A percentile compares a stretch with the other conserved stretches of the same genome.
Evolutionary conservation across 371 early-diverging fungal genomes (phyloP).

Genomic region (Basidiobolus meristosporus): DNA sequence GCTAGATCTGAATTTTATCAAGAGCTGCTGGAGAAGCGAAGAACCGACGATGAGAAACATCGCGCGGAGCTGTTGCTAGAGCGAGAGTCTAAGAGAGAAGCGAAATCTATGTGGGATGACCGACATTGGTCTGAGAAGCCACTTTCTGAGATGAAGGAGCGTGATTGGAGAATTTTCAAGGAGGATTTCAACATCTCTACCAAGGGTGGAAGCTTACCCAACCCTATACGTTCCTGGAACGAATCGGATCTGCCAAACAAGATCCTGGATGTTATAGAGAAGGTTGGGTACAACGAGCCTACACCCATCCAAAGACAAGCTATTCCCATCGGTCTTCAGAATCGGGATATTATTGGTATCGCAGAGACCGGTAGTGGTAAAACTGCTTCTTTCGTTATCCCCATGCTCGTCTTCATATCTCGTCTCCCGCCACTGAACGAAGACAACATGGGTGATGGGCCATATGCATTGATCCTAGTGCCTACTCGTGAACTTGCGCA

Average conservation of each 20-base stretch:
- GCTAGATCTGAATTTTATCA: slow-evolving; percentile 49
- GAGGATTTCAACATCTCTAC: slow-evolving; percentile 91
- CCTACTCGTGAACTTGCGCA: slow-evolving; percentile 94
- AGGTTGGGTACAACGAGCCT: slow-evolving; percentile 81
- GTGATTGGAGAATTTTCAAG: slow-evolving; percentile 97
- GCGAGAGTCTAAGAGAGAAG: slow-evolving; percentile 38
- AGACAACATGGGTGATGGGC: slow-evolving; percentile 63
- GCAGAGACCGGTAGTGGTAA: slow-evolving; percentile 97
- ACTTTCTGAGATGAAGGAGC: slow-evolving; percentile 76
- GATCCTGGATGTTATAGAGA: slow-evolving; percentile 45
- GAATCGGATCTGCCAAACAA: slow-evolving; percentile 55
- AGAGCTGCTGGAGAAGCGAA: slow-evolving; percentile 36
- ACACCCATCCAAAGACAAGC: slow-evolving; percentile 97
- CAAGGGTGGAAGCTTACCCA: slow-evolving; percentile 83
- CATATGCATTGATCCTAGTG: slow-evolving; percentile 83
- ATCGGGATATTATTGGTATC: slow-evolving; percentile 92
- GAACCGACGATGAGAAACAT: slow-evolving; percentile 40
- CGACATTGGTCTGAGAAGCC: slow-evolving; percentile 92
- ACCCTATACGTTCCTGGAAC: slow-evolving; percentile 80
- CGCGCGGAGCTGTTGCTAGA: slow-evolving; percentile 33
- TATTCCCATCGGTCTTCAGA: slow-evolving; percentile 82
- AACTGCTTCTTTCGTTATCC: slow-evolving; percentile 93
- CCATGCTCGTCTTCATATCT: slow-evolving; percentile 79
- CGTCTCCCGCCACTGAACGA: slow-evolving; percentile 54
- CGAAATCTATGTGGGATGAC: slow-evolving; percentile 57